Conservation (phyloP, 208 protist species). For the Leishmania martiniquensis region DNA sequence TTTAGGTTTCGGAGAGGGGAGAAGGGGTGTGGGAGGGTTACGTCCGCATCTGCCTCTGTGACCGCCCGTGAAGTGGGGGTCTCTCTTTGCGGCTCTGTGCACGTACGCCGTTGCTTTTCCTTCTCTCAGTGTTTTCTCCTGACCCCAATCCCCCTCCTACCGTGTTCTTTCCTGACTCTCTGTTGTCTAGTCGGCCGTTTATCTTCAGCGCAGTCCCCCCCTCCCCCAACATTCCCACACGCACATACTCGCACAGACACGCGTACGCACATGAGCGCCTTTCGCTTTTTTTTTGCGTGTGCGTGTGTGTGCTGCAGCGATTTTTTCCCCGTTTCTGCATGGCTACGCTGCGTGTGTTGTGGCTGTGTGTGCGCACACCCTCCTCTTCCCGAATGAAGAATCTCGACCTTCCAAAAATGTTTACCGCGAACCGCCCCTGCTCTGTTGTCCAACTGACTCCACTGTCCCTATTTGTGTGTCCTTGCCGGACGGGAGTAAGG, state of each 20-base stretch:
- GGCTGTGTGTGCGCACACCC: background rate
- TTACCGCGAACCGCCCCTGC: background rate
- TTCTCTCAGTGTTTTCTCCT: background rate
- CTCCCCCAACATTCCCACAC: conserved; percentile 6
- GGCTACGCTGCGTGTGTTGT: background rate
- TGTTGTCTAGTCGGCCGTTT: background rate
- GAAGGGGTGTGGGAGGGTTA: too few species aligned
- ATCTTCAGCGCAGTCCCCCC: background rate
- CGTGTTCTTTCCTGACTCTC: background rate
- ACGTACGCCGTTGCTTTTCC: background rate
- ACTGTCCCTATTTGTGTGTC: too few species aligned
- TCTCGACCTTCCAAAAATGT: background rate
- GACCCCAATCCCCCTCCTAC: too few species aligned
- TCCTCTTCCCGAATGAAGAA: background rate
- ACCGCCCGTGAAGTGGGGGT: too few species aligned
- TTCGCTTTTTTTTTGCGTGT: too few species aligned
- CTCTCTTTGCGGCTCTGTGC: too few species aligned
- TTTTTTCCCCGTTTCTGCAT: too few species aligned
- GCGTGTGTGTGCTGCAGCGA: too few species aligned
- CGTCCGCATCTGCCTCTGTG: background rate
- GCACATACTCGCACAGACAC: too few species aligned
- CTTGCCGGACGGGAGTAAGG: background rate
- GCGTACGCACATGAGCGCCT: background rate
- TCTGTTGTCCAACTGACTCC: too few species aligned
- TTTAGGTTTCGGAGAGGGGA: too few species aligned